Percentiles rank a stretch among this genome's conserved stretches.
Conservation (phyloP, 352 stramenopile species). For the Phytophthora hibernalis region DNA sequence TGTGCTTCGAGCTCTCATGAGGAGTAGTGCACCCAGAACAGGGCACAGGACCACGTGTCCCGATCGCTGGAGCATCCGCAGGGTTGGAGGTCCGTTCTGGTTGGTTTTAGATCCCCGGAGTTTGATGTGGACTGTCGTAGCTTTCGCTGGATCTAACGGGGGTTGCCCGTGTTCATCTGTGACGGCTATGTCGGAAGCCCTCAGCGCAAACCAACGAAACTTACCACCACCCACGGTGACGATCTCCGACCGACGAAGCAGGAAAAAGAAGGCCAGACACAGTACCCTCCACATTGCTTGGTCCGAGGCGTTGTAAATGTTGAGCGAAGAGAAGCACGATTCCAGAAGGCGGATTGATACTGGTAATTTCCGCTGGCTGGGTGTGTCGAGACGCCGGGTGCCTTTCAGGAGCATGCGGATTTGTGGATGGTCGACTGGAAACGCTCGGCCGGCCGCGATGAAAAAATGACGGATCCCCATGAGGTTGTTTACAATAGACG, state of each 20-base stretch:
- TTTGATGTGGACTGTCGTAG: not conserved
- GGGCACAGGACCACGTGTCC: conserved; percentile 6
- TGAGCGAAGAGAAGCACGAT: conserved; percentile 1
- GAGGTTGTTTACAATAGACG: not conserved
- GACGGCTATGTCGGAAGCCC: not conserved
- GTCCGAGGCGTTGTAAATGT: conserved; percentile 1
- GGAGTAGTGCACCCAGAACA: conserved; percentile 11
- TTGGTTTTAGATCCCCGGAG: conserved; percentile 17
- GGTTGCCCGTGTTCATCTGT: not conserved
- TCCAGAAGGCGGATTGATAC: conserved; percentile 13
- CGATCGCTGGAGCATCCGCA: conserved; percentile 6
- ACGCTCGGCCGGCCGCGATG: not conserved
- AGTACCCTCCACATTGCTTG: conserved; percentile 8
- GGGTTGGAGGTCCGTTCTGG: not conserved
- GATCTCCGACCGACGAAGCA: conserved; percentile 11
- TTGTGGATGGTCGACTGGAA: conserved; percentile 8
- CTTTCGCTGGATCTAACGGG: not conserved
- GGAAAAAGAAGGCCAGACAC: conserved; percentile 19
- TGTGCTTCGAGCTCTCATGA: conserved; percentile 1
- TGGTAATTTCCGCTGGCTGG: not conserved
- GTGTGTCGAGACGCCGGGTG: conserved; percentile 1
- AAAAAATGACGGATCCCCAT: not conserved
- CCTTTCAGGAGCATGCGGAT: conserved; percentile 16
- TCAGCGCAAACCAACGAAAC: not conserved
- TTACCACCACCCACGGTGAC: not conserved